phyloP scores from a whole-genome alignment of 345 rosid genomes.

The Aurinia saxatilis region DNA sequence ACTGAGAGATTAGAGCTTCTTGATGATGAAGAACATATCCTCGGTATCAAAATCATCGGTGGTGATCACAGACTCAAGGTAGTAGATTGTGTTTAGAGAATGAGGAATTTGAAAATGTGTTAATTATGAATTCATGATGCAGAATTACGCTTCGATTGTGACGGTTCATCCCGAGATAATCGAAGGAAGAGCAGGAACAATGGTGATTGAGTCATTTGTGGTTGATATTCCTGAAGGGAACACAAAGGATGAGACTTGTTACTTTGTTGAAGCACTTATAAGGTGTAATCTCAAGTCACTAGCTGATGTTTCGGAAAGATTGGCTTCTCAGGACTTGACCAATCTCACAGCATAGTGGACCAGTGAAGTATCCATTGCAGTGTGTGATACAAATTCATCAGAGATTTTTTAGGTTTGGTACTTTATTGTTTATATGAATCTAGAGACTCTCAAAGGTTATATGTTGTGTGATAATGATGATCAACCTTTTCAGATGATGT shows the following conservation, averaged over 20 bases:
- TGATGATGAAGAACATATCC: conserved; percentile 83
- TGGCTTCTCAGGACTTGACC: conserved; percentile 49
- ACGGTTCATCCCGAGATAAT: conserved; percentile 80
- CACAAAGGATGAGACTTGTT: conserved; percentile 87
- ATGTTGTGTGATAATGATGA: not conserved
- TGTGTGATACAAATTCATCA: not conserved
- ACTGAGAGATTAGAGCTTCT: conserved; percentile 83
- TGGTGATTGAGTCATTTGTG: conserved; percentile 83
- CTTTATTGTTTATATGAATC: not conserved
- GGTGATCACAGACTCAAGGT: conserved; percentile 96
- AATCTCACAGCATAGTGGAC: conserved; percentile 5
- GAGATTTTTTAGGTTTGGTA: not conserved
- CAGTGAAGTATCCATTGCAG: not conserved
- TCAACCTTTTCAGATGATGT: not conserved
- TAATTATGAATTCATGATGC: not conserved
- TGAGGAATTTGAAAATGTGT: not conserved
- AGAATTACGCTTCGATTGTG: conserved; percentile 82
- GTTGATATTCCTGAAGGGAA: conserved; percentile 93
- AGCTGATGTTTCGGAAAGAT: conserved; percentile 79
- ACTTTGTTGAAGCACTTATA: conserved; percentile 73
- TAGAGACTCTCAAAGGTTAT: not conserved
- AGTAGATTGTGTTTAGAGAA: not conserved
- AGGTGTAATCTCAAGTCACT: conserved; percentile 80
- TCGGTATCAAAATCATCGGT: conserved; percentile 73
- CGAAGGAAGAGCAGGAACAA: conserved; percentile 76